These are phyloP conservation scores for Malassezia japonica DNA, from an alignment of 1,284 basidiomycete species.

Conservation along the genomic window DNA sequence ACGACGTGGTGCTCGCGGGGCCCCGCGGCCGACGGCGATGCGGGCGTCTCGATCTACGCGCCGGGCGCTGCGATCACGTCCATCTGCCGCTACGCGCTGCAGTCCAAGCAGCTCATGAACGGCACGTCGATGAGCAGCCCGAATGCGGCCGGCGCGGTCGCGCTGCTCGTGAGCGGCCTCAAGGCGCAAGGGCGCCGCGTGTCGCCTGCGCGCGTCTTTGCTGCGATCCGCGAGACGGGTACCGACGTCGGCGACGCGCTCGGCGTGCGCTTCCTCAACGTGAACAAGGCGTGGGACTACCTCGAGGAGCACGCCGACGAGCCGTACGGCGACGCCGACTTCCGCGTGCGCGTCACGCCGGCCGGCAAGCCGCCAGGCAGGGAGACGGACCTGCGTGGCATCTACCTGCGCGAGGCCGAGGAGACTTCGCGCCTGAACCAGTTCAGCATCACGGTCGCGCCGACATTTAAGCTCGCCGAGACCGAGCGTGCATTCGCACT, in stretches of 20 bases:
- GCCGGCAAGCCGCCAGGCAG: conserved; percentile 36
- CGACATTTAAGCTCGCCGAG: conserved; percentile 37
- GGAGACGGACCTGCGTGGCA: conserved; percentile 34
- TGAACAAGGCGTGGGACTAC: conserved; percentile 47
- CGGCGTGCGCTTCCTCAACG: conserved; percentile 46
- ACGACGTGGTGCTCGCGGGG: conserved; percentile 50
- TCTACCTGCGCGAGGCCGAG: conserved; percentile 46
- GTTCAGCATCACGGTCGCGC: conserved; percentile 37
- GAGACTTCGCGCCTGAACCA: conserved; percentile 40
- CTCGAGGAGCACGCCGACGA: conserved; percentile 38
- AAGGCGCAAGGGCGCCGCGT: conserved; percentile 43
- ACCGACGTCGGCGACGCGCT: conserved; percentile 47
- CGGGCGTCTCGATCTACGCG: conserved; percentile 45
- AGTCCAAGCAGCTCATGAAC: conserved; percentile 47
- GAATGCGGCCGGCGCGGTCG: conserved; percentile 44
- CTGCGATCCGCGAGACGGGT: conserved; percentile 43
- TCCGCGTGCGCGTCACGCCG: conserved; percentile 38
- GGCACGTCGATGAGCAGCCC: conserved; percentile 49
- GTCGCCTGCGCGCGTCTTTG: conserved; percentile 44
- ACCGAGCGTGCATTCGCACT: conserved; percentile 42
- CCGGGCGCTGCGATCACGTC: conserved; percentile 49
- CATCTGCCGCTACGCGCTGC: conserved; percentile 47
- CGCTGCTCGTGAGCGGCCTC: conserved; percentile 44
- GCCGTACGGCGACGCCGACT: conserved; percentile 44
- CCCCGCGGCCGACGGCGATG: conserved; percentile 43